Evolutionary conservation across 2,329 filamentous ascomycete species (phyloP).

Genomic region (Ophiostoma novo-ulmi): DNA sequence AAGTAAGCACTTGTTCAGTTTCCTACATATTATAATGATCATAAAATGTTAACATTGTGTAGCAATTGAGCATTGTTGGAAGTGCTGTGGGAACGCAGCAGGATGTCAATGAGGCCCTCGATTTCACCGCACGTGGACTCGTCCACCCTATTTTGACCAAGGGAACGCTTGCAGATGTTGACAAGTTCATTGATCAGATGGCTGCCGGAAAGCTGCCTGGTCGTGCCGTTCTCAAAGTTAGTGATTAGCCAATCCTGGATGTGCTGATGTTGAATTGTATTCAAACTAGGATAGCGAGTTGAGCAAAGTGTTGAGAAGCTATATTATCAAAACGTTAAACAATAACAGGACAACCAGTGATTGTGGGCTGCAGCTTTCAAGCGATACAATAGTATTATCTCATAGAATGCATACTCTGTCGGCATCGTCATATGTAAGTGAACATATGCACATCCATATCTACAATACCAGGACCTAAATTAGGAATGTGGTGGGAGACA

Average conservation of each 20-base stretch:
- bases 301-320: too few relatives aligned
- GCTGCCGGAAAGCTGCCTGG: slow-evolving; percentile 20
- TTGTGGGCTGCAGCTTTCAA: too few relatives aligned
- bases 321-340: too few relatives aligned
- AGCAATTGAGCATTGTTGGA: slow-evolving; percentile 25
- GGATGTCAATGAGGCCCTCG: slow-evolving; percentile 25
- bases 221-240: slow-evolving; percentile 23
- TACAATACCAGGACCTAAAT: too few relatives aligned
- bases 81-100: slow-evolving; percentile 23
- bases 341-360: neutral
- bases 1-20: slow-evolving; percentile 12
- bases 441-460: too few relatives aligned
- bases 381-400: too few relatives aligned
- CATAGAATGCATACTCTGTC: too few relatives aligned
- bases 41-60: neutral
- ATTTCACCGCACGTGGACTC: slow-evolving; percentile 24
- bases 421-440: too few relatives aligned
- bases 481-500: too few relatives aligned
- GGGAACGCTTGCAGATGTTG: slow-evolving; percentile 24
- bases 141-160: slow-evolving; percentile 25
- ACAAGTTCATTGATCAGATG: slow-evolving; percentile 23
- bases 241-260: neutral
- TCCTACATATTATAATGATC: neutral
- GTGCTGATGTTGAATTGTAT: neutral
- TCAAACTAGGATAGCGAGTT: neutral